Base-by-base conservation (phyloP, 2,329 filamentous ascomycete species). In the Ceratocystis colombiana region DNA sequence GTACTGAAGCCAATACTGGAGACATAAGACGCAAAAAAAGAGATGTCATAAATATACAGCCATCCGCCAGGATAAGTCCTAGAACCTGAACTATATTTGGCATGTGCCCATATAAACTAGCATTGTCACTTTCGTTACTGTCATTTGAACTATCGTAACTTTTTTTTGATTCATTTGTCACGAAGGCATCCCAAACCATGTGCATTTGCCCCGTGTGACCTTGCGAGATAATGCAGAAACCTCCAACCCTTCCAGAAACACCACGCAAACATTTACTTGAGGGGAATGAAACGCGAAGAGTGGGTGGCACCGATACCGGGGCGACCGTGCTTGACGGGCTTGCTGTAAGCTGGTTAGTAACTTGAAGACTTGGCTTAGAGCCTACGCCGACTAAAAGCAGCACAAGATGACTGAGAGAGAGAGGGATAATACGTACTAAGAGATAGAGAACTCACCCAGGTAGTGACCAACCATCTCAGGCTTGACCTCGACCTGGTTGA, bases 401-500 rank as follows among this genome's bases (percentile, higher is more conserved):
- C 30, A 59, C 20, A 59, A 12, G 20, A 22, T 17, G 44, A 50
- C 25, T 20, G 1, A 37, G 25, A 22, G 33, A 20, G 22, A 22
- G 33, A 20, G 30, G 33, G 55, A 22, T 37, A 41, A 64, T 72
- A 90, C 90, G 75, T 89, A 96, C 90, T 99, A 99, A 84, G 93
- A 94, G 84, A 99, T 99, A 73, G 92, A 96, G 87, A 99, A 99
- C 83, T 99, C 94, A 77, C 85, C 94, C 73, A 99, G 85, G 86
- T 96, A 96, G 85, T 97, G 93, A 79, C 94, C 94, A 80, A 99
- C 94, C 94, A 99, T 99, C 86, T 99, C 94, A 75, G 94, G 94
- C 88, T 96, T 96, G 84, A 99, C 94, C 82, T 99, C 94, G 75
- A 99, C 92, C 86, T 96, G 93, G 88, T 99, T 99, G 89, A 99